These are phyloP conservation scores for Pseudopyricularia javanii DNA, from an alignment of 2,329 filamentous ascomycete species.

Conservation along the genomic window DNA sequence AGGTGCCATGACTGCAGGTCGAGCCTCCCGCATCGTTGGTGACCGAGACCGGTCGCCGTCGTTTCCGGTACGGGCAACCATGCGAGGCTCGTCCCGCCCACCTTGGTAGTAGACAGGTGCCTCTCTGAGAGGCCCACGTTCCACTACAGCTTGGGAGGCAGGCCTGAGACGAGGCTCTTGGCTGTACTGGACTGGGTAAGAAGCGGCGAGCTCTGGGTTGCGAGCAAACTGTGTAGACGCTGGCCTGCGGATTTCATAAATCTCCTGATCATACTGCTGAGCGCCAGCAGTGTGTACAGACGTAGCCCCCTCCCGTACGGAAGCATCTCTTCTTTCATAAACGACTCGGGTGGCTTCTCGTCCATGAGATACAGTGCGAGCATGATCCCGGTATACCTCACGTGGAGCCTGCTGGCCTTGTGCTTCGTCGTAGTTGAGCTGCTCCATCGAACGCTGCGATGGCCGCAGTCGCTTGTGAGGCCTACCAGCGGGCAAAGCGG, in stretches of 20 bases:
- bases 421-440: slow-evolving; percentile 25
- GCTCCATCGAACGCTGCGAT: slow-evolving; percentile 12
- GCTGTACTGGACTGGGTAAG: slow-evolving; percentile 23
- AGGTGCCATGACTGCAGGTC: slow-evolving; percentile 35
- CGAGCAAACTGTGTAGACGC: slow-evolving; percentile 19
- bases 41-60: slow-evolving; percentile 37
- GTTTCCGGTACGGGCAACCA: slow-evolving; percentile 34
- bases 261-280: background rate
- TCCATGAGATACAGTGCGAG: slow-evolving; percentile 9
- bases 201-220: slow-evolving; percentile 22
- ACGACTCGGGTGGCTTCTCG: slow-evolving; percentile 18
- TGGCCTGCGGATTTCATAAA: slow-evolving; percentile 2
- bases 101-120: slow-evolving; percentile 31
- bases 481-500: slow-evolving; percentile 36
- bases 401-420: slow-evolving; percentile 26
- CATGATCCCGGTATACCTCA: slow-evolving; percentile 20
- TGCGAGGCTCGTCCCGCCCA: slow-evolving; percentile 25
- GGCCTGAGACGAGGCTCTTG: slow-evolving; percentile 25
- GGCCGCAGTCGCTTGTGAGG: slow-evolving; percentile 44
- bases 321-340: slow-evolving; percentile 21
- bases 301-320: slow-evolving; percentile 9
- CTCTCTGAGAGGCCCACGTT: slow-evolving; percentile 25
- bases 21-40: slow-evolving; percentile 28
- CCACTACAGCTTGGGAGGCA: slow-evolving; percentile 27
- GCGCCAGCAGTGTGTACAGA: background rate